These are phyloP conservation scores for Solanum pinnatisectum DNA, from an alignment of 257 asterid genomes.

Conservation along the genomic window DNA sequence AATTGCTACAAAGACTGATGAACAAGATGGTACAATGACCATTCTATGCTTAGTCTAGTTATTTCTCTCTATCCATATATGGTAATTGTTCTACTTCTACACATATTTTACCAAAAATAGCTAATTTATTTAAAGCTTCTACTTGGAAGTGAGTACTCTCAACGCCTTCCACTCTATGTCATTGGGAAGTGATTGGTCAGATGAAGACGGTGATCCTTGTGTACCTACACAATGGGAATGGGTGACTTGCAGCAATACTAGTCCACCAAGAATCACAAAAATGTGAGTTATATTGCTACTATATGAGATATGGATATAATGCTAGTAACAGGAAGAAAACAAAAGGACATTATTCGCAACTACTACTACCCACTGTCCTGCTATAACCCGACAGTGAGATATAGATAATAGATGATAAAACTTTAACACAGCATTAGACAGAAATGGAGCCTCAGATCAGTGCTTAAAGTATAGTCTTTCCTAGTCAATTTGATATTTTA, in stretches of 20 bases:
- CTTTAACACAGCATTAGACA: background rate
- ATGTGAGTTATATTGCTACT: constrained; percentile 40
- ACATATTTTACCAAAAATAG: background rate
- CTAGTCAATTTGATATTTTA: background rate
- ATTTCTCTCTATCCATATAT: background rate
- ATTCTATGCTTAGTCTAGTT: background rate
- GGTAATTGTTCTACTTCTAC: background rate
- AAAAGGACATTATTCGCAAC: background rate
- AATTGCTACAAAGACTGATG: constrained; percentile 65
- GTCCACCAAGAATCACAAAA: constrained; percentile 76
- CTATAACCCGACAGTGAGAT: background rate
- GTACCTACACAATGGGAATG: constrained; percentile 77
- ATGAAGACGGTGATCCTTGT: constrained; percentile 83
- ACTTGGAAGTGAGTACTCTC: constrained; percentile 51
- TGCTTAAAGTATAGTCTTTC: background rate
- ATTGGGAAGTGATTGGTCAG: constrained; percentile 31
- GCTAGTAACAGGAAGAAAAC: background rate
- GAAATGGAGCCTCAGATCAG: background rate
- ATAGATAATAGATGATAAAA: background rate
- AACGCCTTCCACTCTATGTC: constrained; percentile 41
- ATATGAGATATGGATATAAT: background rate
- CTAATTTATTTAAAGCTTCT: constrained; percentile 17
- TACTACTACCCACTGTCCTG: background rate
- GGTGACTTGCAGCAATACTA: constrained; percentile 63
- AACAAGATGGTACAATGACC: constrained; percentile 47